Conservation (phyloP, 2,329 filamentous ascomycete genomes). For the Aspergillus aculeatinus region DNA sequence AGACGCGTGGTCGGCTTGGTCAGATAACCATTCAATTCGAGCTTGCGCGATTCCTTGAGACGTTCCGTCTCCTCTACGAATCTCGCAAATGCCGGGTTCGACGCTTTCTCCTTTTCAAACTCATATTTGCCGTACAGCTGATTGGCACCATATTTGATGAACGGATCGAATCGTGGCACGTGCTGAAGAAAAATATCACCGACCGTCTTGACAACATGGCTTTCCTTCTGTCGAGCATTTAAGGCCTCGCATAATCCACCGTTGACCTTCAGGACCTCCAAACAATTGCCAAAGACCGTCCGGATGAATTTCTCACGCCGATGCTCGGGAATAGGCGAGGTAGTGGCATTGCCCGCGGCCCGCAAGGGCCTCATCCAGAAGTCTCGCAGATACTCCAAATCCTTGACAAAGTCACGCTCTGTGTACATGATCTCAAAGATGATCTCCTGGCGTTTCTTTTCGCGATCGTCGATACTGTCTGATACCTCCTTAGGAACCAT, state of each 20-base stretch:
- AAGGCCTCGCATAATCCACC: conserved; percentile 83
- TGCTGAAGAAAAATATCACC: conserved; percentile 94
- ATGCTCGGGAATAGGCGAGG: conserved; percentile 84
- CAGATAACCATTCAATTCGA: conserved; percentile 95
- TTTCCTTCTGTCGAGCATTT: conserved; percentile 85
- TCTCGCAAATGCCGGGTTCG: conserved; percentile 78
- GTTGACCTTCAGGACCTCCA: conserved; percentile 92
- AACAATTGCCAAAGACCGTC: conserved; percentile 92
- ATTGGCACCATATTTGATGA: conserved; percentile 93
- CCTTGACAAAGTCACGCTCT: conserved; percentile 97
- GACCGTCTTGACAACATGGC: conserved; percentile 81
- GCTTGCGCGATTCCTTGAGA: conserved; percentile 91
- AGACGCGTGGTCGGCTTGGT: conserved; percentile 96
- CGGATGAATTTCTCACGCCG: conserved; percentile 87
- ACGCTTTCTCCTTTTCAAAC: conserved; percentile 91
- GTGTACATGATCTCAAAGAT: conserved; percentile 99
- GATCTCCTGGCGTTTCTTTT: conserved; percentile 97
- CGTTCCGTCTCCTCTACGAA: conserved; percentile 97
- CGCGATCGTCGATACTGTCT: conserved; percentile 81
- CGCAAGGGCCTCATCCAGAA: conserved; percentile 97
- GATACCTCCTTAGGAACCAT: conserved; percentile 94
- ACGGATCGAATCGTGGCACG: conserved; percentile 89
- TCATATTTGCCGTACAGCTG: conserved; percentile 97
- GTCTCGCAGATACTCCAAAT: conserved; percentile 93
- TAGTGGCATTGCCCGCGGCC: conserved; percentile 60